Evolutionary conservation across 2,329 filamentous ascomycete genomes (phyloP).

Genomic region (Paraconiothyrium sp.): DNA sequence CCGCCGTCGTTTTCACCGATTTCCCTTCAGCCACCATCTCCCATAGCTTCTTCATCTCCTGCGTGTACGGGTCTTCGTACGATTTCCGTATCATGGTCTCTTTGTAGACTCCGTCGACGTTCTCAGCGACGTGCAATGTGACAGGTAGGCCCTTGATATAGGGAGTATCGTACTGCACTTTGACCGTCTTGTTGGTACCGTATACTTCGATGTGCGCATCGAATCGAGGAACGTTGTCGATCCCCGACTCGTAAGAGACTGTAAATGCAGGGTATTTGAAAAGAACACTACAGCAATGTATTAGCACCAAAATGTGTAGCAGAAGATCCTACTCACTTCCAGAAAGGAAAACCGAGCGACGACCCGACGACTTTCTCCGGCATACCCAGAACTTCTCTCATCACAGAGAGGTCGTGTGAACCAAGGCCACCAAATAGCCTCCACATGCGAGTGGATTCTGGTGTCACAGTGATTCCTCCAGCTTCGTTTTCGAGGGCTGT

Average conservation of each 20-base stretch:
- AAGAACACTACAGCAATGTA: conserved; percentile 18
- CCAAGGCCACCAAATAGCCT: conserved; percentile 58
- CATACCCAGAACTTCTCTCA: conserved; percentile 60
- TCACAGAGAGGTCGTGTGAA: conserved; percentile 63
- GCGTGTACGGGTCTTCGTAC: conserved; percentile 59
- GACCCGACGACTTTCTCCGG: conserved; percentile 56
- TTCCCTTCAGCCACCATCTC: conserved; percentile 51
- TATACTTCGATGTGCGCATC: conserved; percentile 65
- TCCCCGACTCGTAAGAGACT: conserved; percentile 66
- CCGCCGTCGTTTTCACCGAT: conserved; percentile 52
- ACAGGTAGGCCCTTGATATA: conserved; percentile 66
- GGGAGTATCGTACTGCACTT: conserved; percentile 65
- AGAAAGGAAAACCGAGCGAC: conserved; percentile 16
- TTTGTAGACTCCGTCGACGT: conserved; percentile 36
- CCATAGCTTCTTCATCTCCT: conserved; percentile 43
- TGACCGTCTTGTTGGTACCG: conserved; percentile 62
- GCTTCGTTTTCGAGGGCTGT: conserved; percentile 46
- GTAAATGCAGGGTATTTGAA: conserved; percentile 53
- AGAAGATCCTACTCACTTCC: conserved; percentile 11
- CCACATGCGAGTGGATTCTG: conserved; percentile 48
- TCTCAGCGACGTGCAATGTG: conserved; percentile 18
- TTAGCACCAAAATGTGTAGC: neutral
- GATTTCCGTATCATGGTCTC: conserved; percentile 55
- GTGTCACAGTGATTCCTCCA: conserved; percentile 30
- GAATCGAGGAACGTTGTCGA: conserved; percentile 63